Evolutionary conservation across 2,329 filamentous ascomycete genomes (phyloP), one percentile per base, ranked within the genome.

Genomic region (Trichoderma sp.): DNA sequence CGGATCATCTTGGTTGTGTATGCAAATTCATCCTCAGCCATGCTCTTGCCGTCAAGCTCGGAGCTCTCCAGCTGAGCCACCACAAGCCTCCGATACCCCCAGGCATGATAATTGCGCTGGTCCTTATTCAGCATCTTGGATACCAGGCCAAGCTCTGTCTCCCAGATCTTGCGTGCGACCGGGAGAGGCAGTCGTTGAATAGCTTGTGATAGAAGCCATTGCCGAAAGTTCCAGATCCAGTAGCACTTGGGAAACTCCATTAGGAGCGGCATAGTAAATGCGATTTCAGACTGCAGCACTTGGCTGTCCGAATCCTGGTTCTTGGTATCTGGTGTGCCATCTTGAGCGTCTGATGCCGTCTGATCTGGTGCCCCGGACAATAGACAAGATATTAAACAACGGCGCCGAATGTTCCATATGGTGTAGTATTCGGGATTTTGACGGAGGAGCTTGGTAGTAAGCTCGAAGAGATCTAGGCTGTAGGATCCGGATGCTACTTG

Each of bases 171-270:
- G 25, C 86, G 84, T 2, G 92, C 87, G 17, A 81, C 76, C 0
- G 81, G 67, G 1, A 79, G 70, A 2, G 88, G 85, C 10, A 97
- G 82, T 19, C 89, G 83, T 13, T 83, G 77, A 56, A 90, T 91
- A 37, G 89, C 89, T 77, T 92, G 87, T 65, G 90, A 83, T 15
- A 99, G 83, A 3, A 94, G 82, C 94, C 95, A 99, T 54, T 90
- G 80, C 32, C 95, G 90, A 79, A 97, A 94, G 73, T 97, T 97
- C 95, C 95, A 99, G 75, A 99, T 94, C 94, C 95, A 98, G 82
- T 99, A 99, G 84, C 95, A 98, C 78, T 99, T 99, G 7, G 95
- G 95, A 72, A 89, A 94, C 72, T 93, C 88, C 71, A 92, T 86
- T 59, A 99, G 86, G 22, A 99, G 85, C 0, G 92, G 92, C 48